These are phyloP conservation scores for Phytomonas francai DNA, from an alignment of 208 protist genomes.

Conservation along the genomic window DNA sequence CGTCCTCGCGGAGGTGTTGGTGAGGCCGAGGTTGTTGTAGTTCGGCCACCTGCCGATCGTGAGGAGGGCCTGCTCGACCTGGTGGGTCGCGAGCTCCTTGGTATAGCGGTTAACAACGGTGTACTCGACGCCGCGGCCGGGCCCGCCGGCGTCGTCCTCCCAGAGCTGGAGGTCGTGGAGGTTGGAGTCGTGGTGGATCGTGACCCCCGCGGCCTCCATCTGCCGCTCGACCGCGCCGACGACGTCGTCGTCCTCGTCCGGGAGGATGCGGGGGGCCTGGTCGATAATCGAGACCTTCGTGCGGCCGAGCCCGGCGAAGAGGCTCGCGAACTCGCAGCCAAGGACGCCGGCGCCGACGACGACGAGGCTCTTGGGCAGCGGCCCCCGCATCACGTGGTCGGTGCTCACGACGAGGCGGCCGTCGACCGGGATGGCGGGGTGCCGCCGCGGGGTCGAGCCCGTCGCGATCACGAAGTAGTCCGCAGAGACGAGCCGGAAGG, in stretches of 20 bases:
- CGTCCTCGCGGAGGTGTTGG: conserved; percentile 39
- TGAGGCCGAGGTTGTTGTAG: conserved; percentile 49
- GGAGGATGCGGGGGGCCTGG: conserved; percentile 55
- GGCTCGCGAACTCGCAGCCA: conserved; percentile 76
- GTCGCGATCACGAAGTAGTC: conserved; percentile 83
- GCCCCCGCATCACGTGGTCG: conserved; percentile 60
- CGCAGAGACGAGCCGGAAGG: conserved; percentile 45
- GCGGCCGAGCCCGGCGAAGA: conserved; percentile 51
- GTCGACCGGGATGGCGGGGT: conserved; percentile 51
- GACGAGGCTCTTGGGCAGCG: conserved; percentile 64
- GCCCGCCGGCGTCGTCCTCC: conserved; percentile 24
- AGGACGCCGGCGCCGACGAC: conserved; percentile 66
- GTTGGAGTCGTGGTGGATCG: conserved; percentile 59
- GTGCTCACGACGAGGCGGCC: conserved; percentile 53
- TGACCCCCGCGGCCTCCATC: conserved; percentile 38
- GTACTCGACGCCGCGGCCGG: conserved; percentile 51
- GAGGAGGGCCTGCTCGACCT: conserved; percentile 72
- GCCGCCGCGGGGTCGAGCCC: conserved; percentile 40
- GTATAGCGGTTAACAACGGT: conserved; percentile 58
- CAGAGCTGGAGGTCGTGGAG: conserved; percentile 75
- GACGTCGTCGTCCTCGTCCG: conserved; percentile 63
- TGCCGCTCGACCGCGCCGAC: conserved; percentile 26
- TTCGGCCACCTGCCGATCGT: conserved; percentile 52
- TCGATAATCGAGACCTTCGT: conserved; percentile 73
- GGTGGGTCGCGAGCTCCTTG: conserved; percentile 35